These are phyloP conservation scores for Gastroboletus turbinatus DNA, from an alignment of 1,284 basidiomycete genomes.

Conservation along the genomic window DNA sequence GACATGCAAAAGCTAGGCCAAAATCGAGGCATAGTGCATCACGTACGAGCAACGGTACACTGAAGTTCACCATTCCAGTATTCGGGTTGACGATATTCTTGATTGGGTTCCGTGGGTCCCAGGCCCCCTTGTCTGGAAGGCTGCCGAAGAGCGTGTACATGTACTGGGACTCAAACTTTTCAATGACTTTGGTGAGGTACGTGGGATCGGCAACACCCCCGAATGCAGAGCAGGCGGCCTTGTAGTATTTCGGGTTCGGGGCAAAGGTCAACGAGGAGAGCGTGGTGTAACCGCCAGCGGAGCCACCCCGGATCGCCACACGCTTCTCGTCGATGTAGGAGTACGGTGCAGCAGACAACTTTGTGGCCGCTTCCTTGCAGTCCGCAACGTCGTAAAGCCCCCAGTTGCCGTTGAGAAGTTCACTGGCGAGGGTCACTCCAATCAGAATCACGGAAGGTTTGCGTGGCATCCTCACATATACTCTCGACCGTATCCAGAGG, in stretches of 20 bases:
- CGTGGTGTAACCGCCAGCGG: no score
- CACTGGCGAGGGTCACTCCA: slow-evolving; percentile 6
- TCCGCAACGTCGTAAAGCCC: slow-evolving; percentile 23
- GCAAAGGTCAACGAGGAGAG: slow-evolving; percentile 16
- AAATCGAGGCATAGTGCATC: not conserved
- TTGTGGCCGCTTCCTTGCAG: slow-evolving; percentile 12
- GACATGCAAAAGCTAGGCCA: not conserved
- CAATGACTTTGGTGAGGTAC: slow-evolving; percentile 49
- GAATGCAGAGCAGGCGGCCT: slow-evolving; percentile 42
- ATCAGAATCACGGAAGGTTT: not conserved
- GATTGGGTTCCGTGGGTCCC: slow-evolving; percentile 14
- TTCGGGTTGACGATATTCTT: slow-evolving; percentile 3
- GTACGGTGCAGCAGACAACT: not conserved
- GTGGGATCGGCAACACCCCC: slow-evolving; percentile 53
- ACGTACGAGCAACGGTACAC: slow-evolving; percentile 18
- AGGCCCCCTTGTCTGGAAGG: slow-evolving; percentile 23
- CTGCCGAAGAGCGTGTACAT: slow-evolving; percentile 54
- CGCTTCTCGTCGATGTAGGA: no score
- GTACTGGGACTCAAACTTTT: slow-evolving; percentile 64
- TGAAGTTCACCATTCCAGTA: not conserved
- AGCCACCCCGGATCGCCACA: no score
- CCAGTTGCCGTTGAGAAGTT: slow-evolving; percentile 18
- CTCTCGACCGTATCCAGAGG: slow-evolving; percentile 15
- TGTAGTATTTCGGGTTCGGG: slow-evolving; percentile 21
- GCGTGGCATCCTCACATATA: not conserved